Base-by-base conservation (phyloP, 2,329 filamentous ascomycete species). In the Exserohilum rostratum region DNA sequence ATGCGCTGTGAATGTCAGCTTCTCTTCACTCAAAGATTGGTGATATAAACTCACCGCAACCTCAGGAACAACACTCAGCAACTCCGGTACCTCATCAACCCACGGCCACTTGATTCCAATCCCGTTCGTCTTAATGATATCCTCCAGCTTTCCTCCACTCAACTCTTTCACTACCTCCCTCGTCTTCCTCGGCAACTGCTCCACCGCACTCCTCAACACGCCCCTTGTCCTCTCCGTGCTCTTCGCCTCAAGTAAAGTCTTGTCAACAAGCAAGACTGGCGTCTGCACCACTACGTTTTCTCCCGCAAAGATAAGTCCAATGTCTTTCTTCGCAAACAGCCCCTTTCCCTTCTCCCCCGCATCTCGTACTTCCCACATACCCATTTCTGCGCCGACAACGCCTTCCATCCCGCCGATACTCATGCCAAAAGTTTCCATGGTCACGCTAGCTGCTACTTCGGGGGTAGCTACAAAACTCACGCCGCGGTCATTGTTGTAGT, bases 391-490 rank as follows among this genome's bases (percentile, higher is more conserved):
- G 3, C 53, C 51, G 5, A 58, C 34, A 10, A 34, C 51, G 10
- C 49, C 52, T 33, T 47, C 52, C 45, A 55, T 15, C 31, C 61
- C 55, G 34, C 57, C 51, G 51, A 64, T 38, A 45, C 56, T 44
- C 40, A 56, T 48, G 6, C 50, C 55, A 45, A 58, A 68, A 1
- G 55, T 55, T 18, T 65, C 64, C 17, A 45, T 51, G 0, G 56
- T 60, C 6, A 70, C 52, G 13, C 54, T 62, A 5, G 65, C 58
- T 3, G 67, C 68, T 2, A 65, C 53, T 13, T 69, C 65, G 1
- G 69, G 68, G 1, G 52, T 68, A 0, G 66, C 68, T 13, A 73
- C 56, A n/a, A 73, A 55, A 46, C 64, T 68, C 30, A 73, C 61
- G 18, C 70, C 70, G 2, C 70, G 66, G 10, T 62, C 66, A 17